phyloP scores from a whole-genome alignment of 2,329 filamentous ascomycete species.

The Diaporthe caulivora region DNA sequence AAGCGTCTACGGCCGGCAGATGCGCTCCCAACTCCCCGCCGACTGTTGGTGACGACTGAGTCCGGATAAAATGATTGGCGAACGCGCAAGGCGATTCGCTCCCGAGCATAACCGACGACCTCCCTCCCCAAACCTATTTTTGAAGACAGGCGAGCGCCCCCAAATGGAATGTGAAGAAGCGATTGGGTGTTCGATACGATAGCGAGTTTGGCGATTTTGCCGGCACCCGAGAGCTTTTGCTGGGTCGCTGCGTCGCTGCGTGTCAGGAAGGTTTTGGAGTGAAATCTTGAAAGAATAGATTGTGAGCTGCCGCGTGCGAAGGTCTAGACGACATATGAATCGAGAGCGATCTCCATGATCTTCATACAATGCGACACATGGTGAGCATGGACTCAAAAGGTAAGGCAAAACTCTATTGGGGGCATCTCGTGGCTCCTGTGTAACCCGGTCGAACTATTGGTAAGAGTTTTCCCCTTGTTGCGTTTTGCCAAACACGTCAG shows the following conservation, averaged over 20 bases:
- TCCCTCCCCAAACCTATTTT: background rate
- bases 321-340: conserved; percentile 24
- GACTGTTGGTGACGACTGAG: conserved; percentile 15
- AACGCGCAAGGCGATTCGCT: conserved; percentile 17
- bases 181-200: background rate
- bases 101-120: background rate
- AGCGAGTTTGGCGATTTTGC: conserved; percentile 6
- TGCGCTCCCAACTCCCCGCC: background rate
- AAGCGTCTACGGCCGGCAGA: conserved; percentile 15
- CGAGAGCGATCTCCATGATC: conserved; percentile 24
- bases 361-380: conserved; percentile 27
- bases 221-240: conserved; percentile 21
- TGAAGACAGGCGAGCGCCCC: background rate
- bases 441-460: conserved; percentile 25
- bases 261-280: conserved; percentile 28
- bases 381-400: conserved; percentile 16
- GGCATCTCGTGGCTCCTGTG: conserved; percentile 6
- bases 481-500: conserved; percentile 23
- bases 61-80: conserved; percentile 21
- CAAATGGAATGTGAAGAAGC: background rate
- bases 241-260: conserved; percentile 11
- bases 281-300: conserved; percentile 7
- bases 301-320: background rate
- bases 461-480: conserved; percentile 1
- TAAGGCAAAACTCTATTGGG: conserved; percentile 24